A percentile compares a stretch with the other conserved stretches of the same genome.
Evolutionary conservation across 2,329 filamentous ascomycete species (phyloP).

Genomic region (Magnaporthales sp.): DNA sequence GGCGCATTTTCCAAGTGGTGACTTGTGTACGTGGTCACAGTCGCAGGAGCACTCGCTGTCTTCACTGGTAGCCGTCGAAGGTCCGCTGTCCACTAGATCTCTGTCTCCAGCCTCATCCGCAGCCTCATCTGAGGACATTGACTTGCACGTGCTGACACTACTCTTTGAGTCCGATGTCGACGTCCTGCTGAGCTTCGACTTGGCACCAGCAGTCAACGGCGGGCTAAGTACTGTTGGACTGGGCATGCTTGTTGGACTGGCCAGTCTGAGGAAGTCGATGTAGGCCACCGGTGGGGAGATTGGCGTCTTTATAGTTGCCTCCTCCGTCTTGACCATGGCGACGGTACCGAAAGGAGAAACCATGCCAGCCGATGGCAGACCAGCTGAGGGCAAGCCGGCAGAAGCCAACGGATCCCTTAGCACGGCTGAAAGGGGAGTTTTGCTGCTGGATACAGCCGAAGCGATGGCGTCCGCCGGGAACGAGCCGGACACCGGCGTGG

Average conservation of each 20-base stretch:
- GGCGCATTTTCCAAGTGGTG: slow-evolving; percentile 31
- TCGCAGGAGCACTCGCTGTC: slow-evolving; percentile 48
- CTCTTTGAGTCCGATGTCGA: slow-evolving; percentile 10
- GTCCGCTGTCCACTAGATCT: slow-evolving; percentile 26
- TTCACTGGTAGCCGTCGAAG: slow-evolving; percentile 49
- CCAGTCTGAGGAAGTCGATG: slow-evolving; percentile 81
- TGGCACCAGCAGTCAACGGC: slow-evolving; percentile 17
- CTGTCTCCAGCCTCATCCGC: slow-evolving; percentile 17
- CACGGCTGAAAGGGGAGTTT: slow-evolving; percentile 58
- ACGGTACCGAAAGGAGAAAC: slow-evolving; percentile 31
- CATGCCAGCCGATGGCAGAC: slow-evolving; percentile 25
- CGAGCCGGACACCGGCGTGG: slow-evolving; percentile 52
- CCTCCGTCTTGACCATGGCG: slow-evolving; percentile 57
- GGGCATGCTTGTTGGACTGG: slow-evolving; percentile 17
- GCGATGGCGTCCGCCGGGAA: slow-evolving; percentile 36
- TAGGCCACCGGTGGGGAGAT: slow-evolving; percentile 89
- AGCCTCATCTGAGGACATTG: slow-evolving; percentile 27
- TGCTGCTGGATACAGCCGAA: slow-evolving; percentile 42
- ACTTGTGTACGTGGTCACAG: slow-evolving; percentile 42
- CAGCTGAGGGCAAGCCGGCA: slow-evolving; percentile 32
- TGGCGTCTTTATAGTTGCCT: slow-evolving; percentile 64
- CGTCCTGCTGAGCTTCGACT: slow-evolving; percentile 18
- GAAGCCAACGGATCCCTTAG: slow-evolving; percentile 28
- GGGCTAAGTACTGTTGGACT: slow-evolving; percentile 7
- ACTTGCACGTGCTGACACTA: slow-evolving; percentile 27